These are phyloP conservation scores for Xanthoconium separans DNA, from an alignment of 1,284 basidiomycete genomes.

Conservation along the genomic window DNA sequence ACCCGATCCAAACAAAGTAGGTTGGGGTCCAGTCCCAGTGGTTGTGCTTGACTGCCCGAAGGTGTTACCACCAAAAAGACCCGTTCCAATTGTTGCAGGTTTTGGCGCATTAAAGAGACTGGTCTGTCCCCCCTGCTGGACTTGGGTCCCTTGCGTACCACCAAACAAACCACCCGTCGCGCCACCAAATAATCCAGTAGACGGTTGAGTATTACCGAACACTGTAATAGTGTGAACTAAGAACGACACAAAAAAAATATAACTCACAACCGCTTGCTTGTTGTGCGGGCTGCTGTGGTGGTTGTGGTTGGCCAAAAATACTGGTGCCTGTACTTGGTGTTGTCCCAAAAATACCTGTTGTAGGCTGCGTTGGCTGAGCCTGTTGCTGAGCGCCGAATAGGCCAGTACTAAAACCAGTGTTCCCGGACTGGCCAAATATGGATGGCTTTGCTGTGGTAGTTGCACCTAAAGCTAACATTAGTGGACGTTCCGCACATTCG, in stretches of 20 bases:
- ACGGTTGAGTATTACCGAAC: constrained; percentile 27
- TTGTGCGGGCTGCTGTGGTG: constrained; percentile 35
- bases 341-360: constrained; percentile 39
- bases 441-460: constrained; percentile 44
- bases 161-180: constrained; percentile 48
- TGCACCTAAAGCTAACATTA: constrained; percentile 19
- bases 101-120: constrained; percentile 37
- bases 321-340: constrained; percentile 20
- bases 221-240: constrained; percentile 18
- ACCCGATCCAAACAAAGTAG: constrained; percentile 43
- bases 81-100: constrained; percentile 31
- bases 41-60: constrained; percentile 36
- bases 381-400: constrained; percentile 33
- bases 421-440: constrained; percentile 38
- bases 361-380: constrained; percentile 31
- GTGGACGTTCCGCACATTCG: neutral
- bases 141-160: constrained; percentile 33
- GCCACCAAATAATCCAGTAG: constrained; percentile 35
- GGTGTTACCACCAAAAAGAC: constrained; percentile 30
- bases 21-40: constrained; percentile 32
- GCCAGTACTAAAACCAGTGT: constrained; percentile 27
- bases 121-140: constrained; percentile 34
- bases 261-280: constrained; percentile 35
- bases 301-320: constrained; percentile 41
- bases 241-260: neutral